Evolutionary conservation across 306 rosid genomes (phyloP), one percentile per base, ranked within the genome.

Genomic region (Cyclanthera cordifolia): DNA sequence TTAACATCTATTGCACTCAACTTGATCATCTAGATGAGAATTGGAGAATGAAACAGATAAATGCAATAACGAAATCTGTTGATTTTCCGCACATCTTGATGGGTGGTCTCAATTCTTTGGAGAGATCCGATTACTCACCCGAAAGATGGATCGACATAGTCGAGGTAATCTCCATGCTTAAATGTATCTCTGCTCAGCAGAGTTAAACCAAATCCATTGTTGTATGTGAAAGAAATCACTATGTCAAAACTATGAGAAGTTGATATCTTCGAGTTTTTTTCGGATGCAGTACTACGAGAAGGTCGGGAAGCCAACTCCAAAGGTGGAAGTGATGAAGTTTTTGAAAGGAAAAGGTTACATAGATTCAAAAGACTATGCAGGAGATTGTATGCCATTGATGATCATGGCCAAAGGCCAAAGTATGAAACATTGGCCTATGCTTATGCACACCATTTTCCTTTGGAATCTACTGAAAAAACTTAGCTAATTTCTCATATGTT

Each of bases 401-500:
- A 82, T 90, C 75, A 83, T 90, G 56, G 91, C 96, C 83, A 85
- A 85, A 81, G 96, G 96, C 85, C 96, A 87, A 87, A 85, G 95
- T 90, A 85, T 21, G 15, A 56, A 13, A 71, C 24, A 24, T 46
- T 66, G 39, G 39, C 51, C 37, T 52, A 70, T 11, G 10, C 50
- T 53, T 65, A 17, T 27, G 30, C 41, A 34, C 37, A 19, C 4
- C 70, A 21, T 64, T 24, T 53, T 12, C 5, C 46, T 70, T 21
- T 6, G 50, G 39, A 70, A 21, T 53, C 17, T 66, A 14, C 20
- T 34, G 15, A 52, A 34, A 34, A 16, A 41, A 53, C 5, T 5
- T 27, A 27, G 46, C 30, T 50, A 17, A 52, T 63, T 53, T 43
- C 71, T 43, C 71, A 46, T 25, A 46, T 65, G 5, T 71, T 50